Evolutionary conservation across 108 stramenopile species (phyloP).

Genomic region (Pelagomonas calceolata): DNA sequence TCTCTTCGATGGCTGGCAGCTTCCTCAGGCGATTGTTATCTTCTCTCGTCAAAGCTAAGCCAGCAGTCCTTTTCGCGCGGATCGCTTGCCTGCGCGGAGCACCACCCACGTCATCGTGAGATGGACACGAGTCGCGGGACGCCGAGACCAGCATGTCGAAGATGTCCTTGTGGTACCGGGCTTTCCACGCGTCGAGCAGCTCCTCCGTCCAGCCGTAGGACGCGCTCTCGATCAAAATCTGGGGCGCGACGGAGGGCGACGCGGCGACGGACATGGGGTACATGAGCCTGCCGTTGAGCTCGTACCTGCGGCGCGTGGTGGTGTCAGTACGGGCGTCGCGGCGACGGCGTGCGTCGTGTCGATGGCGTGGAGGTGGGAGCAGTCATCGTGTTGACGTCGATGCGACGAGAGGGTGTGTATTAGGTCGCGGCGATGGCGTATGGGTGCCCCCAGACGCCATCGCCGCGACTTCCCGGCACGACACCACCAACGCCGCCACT

Average conservation of each 20-base stretch:
- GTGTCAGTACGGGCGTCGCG: background rate
- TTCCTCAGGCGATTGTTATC: constrained; percentile 13
- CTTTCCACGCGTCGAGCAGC: constrained; percentile 9
- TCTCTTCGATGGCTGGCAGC: constrained; percentile 8
- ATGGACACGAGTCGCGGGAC: too few species aligned
- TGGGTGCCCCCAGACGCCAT: too few species aligned
- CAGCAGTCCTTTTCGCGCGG: constrained; percentile 14
- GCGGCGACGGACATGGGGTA: constrained; percentile 17
- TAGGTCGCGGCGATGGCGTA: too few species aligned
- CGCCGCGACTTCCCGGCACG: too few species aligned
- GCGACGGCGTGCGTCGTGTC: too few species aligned
- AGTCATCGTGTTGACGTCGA: too few species aligned
- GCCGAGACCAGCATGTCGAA: too few species aligned
- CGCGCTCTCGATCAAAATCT: constrained; percentile 21
- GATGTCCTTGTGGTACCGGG: constrained; percentile 9
- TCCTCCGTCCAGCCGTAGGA: constrained; percentile 26
- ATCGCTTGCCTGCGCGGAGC: constrained; percentile 2
- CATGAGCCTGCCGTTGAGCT: constrained; percentile 15
- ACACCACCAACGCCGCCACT: too few species aligned
- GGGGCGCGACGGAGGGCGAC: constrained; percentile 22
- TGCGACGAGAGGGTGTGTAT: too few species aligned
- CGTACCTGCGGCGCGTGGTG: background rate
- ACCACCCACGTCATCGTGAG: too few species aligned
- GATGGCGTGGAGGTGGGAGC: too few species aligned
- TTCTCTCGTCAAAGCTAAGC: constrained; percentile 11